A percentile compares a stretch with the other conserved stretches of the same genome.
Conservation (phyloP, 176 grass and related monocot species). For the Carex scoparia region DNA sequence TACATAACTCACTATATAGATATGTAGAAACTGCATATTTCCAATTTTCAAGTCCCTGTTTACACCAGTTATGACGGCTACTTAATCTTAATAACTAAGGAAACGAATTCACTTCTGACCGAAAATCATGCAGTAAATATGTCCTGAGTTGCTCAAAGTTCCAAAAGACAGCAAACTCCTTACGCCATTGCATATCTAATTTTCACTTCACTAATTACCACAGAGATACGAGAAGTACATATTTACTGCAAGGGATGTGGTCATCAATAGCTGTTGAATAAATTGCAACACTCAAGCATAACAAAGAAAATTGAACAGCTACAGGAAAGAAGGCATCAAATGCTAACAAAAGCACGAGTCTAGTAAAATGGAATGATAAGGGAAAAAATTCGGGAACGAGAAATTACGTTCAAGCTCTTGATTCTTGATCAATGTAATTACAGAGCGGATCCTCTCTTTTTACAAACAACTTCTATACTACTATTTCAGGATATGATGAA, state of each 20-base stretch:
- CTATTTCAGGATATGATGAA: conserved; percentile 1
- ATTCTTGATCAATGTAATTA: neutral
- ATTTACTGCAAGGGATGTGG: neutral
- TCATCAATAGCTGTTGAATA: neutral
- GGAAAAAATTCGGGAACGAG: neutral
- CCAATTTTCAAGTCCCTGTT: neutral
- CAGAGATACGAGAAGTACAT: neutral
- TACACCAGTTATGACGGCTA: neutral
- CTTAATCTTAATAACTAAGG: neutral
- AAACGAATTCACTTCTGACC: neutral
- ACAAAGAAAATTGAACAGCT: neutral
- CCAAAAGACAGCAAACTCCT: neutral
- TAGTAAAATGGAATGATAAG: neutral
- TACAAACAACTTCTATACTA: neutral
- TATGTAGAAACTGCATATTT: neutral
- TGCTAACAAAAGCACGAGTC: neutral
- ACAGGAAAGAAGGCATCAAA: neutral
- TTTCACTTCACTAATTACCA: neutral
- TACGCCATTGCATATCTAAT: neutral
- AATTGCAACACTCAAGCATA: neutral
- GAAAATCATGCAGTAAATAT: neutral
- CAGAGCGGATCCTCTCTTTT: neutral
- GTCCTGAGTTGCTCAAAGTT: neutral
- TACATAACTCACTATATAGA: neutral
- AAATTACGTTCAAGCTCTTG: neutral